phyloP scores from a whole-genome alignment of 345 rosid genomes.

The Syzygium oleosum region DNA sequence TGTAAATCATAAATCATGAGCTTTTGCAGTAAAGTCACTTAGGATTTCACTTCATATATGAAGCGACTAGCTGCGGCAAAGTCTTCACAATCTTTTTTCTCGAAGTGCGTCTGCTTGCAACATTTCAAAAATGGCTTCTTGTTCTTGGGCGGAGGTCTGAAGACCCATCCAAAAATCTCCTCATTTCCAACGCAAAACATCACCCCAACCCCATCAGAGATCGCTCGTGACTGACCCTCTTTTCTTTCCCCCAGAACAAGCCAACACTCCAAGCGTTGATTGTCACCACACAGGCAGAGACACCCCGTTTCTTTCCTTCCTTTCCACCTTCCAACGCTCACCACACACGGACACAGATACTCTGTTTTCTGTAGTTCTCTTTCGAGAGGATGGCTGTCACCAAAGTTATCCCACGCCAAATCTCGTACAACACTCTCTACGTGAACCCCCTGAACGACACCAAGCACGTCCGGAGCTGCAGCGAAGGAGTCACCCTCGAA shows the following conservation, averaged over 20 bases:
- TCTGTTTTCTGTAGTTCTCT: background rate
- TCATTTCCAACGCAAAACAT: background rate
- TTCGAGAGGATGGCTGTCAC: background rate
- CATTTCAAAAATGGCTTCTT: background rate
- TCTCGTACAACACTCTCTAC: slow-evolving; percentile 22
- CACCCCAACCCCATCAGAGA: background rate
- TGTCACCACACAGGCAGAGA: background rate
- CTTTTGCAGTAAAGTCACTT: background rate
- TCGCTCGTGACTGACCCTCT: background rate
- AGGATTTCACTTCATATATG: background rate
- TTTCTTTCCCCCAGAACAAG: background rate
- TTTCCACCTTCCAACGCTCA: background rate
- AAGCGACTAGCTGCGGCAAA: background rate
- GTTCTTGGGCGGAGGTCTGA: background rate
- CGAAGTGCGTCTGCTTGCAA: background rate
- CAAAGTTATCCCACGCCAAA: slow-evolving; percentile 6
- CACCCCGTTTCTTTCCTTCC: background rate
- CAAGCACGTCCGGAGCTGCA: slow-evolving; percentile 24
- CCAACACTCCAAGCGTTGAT: background rate
- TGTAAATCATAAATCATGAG: background rate
- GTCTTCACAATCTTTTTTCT: background rate
- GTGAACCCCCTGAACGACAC: slow-evolving; percentile 31
- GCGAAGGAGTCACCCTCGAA: slow-evolving; percentile 14
- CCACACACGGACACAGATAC: background rate
- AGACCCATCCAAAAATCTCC: background rate